These are phyloP conservation scores for Penicillium simplicissimum DNA, from an alignment of 495 filamentous ascomycete genomes.

Conservation along the genomic window DNA sequence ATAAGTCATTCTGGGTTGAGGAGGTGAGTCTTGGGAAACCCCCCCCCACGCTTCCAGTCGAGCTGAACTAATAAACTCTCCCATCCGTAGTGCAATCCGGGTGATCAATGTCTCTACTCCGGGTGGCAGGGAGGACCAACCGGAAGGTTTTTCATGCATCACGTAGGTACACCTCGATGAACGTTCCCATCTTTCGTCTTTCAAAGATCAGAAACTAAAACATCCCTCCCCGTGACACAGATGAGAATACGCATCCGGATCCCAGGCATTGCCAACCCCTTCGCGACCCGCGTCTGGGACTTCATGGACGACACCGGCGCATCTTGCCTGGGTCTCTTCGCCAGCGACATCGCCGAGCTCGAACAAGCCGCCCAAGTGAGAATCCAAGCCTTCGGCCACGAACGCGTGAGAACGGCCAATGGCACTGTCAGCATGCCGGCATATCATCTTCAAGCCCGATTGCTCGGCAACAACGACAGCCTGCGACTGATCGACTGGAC, in stretches of 20 bases:
- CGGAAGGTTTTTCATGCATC: not conserved
- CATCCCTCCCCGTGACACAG: not conserved
- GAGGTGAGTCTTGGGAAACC: not conserved
- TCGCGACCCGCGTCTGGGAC: not conserved
- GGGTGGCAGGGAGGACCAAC: not conserved
- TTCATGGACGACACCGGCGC: not conserved
- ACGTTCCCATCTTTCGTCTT: not conserved
- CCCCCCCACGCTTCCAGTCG: not conserved
- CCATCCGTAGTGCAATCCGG: not conserved
- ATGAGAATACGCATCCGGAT: not conserved
- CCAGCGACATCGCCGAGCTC: not conserved
- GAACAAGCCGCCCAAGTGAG: not conserved
- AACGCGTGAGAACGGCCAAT: not conserved
- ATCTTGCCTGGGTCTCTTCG: not conserved
- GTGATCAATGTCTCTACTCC: not conserved
- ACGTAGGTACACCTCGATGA: not conserved
- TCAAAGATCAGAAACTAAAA: no score
- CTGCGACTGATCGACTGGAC: not conserved
- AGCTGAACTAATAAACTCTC: not conserved
- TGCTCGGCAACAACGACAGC: not conserved
- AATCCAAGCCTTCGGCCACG: not conserved
- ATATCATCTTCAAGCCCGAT: not conserved
- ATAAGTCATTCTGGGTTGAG: not conserved
- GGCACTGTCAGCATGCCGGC: not conserved
- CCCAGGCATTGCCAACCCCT: not conserved